A percentile compares a stretch with the other conserved stretches of the same genome.
phyloP scores from a whole-genome alignment of 371 early-diverging fungal species.

The Lichtheimia corymbifera region DNA sequence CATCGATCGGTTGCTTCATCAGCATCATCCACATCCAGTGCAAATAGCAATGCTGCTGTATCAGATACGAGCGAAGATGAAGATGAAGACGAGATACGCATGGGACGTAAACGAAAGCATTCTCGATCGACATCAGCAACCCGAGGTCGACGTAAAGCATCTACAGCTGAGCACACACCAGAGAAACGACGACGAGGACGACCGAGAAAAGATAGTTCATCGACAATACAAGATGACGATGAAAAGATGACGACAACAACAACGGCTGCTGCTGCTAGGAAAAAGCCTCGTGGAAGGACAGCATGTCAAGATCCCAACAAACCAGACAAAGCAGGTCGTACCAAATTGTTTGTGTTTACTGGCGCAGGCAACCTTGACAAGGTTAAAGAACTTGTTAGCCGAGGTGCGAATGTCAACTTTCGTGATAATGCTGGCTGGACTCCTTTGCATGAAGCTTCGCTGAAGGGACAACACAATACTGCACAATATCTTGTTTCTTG shows the following conservation, averaged over 20 bases:
- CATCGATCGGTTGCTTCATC: constrained; percentile 12
- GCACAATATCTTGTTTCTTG: constrained; percentile 54
- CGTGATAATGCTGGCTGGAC: constrained; percentile 71
- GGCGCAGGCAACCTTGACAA: constrained; percentile 48
- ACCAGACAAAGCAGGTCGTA: constrained; percentile 62
- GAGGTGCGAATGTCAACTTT: constrained; percentile 57
- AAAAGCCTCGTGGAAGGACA: constrained; percentile 22
- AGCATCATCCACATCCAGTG: constrained; percentile 9
- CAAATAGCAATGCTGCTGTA: constrained; percentile 12
- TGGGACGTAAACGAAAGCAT: constrained; percentile 5
- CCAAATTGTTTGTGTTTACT: constrained; percentile 56
- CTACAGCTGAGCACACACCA: not conserved
- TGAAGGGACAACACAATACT: constrained; percentile 63
- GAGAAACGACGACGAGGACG: constrained; percentile 18
- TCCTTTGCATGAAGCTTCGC: constrained; percentile 69
- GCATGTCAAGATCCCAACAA: constrained; percentile 45
- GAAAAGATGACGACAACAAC: not conserved
- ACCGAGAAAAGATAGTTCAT: constrained; percentile 13
- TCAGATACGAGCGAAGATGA: constrained; percentile 9
- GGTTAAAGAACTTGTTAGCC: constrained; percentile 46
- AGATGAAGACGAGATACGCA: constrained; percentile 5
- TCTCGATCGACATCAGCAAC: constrained; percentile 11
- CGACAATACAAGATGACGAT: not conserved
- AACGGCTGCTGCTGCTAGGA: not conserved
- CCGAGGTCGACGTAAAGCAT: constrained; percentile 5